Base-by-base conservation (phyloP, 495 filamentous ascomycete species). In the Aspergillus affinis region DNA sequence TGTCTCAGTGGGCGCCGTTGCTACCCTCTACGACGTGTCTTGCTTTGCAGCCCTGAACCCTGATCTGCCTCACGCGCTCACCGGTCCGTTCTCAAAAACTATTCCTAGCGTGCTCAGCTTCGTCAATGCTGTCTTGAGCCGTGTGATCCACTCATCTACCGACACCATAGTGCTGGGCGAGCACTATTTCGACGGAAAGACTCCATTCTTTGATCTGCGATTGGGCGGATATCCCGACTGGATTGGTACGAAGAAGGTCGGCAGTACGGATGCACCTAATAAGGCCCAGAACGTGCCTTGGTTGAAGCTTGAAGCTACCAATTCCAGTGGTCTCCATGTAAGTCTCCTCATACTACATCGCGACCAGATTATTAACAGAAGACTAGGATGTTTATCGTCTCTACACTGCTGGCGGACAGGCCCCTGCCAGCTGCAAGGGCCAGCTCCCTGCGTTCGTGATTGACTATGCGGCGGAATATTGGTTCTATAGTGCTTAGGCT, bases 401-500 rank as follows among this genome's bases (percentile, higher is more conserved):
- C 19, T 68, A 83, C 55, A 91, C 88, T 1, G 84, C 84, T 13
- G 85, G 85, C n/a, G 89, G 89, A 19, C 66, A 64, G 29, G 54
- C 83, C 8, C 78, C 80, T 48, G 54, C 73, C n/a, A 86, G 79
- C 13, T 81, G 78, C 57, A 61, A 67, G 29, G 71, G 72, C 5
- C 69, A 74, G 45, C 47, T 71, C 1, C 67, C 62, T 0, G 75
- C 74, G 0, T 67, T 80, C 29, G 68, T 78, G 64, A 79, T 90
- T 5, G 78, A 83, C 12, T 92, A 91, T 71, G 74, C 87, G 0
- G 83, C 89, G 0, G 82, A 84, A 68, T 92, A 92, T 70, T 90
- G 85, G 86, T 84, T 91, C 57, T 90, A 84, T 65, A 73, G 32
- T 75, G 52, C 72, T 49, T 58, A 29, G 48, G 18, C 48, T 44